These are phyloP conservation scores for Priceomyces carsonii DNA, from an alignment of 805 yeast genomes.

Conservation along the genomic window DNA sequence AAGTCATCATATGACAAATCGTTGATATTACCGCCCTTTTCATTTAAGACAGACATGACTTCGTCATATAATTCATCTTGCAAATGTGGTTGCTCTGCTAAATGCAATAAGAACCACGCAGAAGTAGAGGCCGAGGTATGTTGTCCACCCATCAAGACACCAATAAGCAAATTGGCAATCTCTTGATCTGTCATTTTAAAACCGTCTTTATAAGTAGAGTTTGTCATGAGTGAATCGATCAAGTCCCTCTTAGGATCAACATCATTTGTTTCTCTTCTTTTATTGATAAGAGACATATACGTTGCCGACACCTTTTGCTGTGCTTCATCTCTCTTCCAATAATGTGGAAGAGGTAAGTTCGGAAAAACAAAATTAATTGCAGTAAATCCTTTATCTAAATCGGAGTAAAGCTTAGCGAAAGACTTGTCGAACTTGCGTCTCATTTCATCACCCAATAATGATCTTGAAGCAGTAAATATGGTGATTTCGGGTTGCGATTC, in stretches of 20 bases:
- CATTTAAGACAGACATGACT: conserved; percentile 61
- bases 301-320: conserved; percentile 78
- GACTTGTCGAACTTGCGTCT: conserved; percentile 78
- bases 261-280: conserved; percentile 76
- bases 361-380: conserved; percentile 97
- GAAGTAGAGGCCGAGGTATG: conserved; percentile 97
- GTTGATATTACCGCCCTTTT: conserved; percentile 43
- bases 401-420: conserved; percentile 83
- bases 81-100: conserved; percentile 82
- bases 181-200: conserved; percentile 91
- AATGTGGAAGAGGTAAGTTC: conserved; percentile 83
- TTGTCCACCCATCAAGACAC: conserved; percentile 98
- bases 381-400: conserved; percentile 94
- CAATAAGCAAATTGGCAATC: conserved; percentile 90
- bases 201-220: conserved; percentile 90
- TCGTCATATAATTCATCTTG: conserved; percentile 82
- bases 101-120: conserved; percentile 89
- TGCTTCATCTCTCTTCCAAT: conserved; percentile 83
- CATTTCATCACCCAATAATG: conserved; percentile 89
- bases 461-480: conserved; percentile 91
- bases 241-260: conserved; percentile 79
- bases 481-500: conserved; percentile 92
- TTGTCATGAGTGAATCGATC: conserved; percentile 81
- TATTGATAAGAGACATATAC: conserved; percentile 73
- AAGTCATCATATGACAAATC: conserved; percentile 81